phyloP scores from a whole-genome alignment of 257 asterid genomes.

The Euphrasia confusa region DNA sequence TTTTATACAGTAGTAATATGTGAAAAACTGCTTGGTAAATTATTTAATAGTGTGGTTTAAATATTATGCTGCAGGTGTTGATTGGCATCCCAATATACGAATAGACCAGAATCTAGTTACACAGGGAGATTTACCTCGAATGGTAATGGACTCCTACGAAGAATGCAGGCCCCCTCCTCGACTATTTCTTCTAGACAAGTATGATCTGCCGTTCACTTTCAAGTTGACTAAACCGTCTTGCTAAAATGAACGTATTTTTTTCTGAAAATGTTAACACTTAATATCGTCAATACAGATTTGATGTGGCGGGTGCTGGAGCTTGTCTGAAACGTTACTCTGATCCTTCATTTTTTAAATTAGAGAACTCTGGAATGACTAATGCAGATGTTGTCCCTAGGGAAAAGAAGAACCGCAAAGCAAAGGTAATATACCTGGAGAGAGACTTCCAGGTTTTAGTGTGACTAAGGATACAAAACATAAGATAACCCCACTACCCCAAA shows the following conservation, averaged over 20 bases:
- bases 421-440: constrained; percentile 45
- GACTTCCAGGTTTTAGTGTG: not conserved
- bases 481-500: not conserved
- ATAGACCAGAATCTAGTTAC: constrained; percentile 63
- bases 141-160: constrained; percentile 93
- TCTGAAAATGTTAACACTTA: constrained; percentile 13
- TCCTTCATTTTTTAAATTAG: constrained; percentile 81
- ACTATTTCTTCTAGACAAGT: constrained; percentile 93
- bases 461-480: not conserved
- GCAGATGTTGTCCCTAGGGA: constrained; percentile 52
- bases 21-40: constrained; percentile 18
- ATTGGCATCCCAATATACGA: constrained; percentile 76
- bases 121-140: constrained; percentile 81
- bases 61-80: constrained; percentile 54
- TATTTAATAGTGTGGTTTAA: constrained; percentile 15
- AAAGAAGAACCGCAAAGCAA: constrained; percentile 71
- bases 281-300: constrained; percentile 54
- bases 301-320: constrained; percentile 98
- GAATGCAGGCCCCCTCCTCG: constrained; percentile 99
- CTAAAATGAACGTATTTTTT: not conserved
- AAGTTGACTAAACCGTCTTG: constrained; percentile 12
- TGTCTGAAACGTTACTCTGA: constrained; percentile 93
- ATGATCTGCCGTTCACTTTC: constrained; percentile 29
- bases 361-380: constrained; percentile 36
- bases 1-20: constrained; percentile 6